Percentiles rank a stretch among this genome's conserved stretches.
Evolutionary conservation across 2,329 filamentous ascomycete species (phyloP).

Genomic region (Cercospora zeae-maydis): DNA sequence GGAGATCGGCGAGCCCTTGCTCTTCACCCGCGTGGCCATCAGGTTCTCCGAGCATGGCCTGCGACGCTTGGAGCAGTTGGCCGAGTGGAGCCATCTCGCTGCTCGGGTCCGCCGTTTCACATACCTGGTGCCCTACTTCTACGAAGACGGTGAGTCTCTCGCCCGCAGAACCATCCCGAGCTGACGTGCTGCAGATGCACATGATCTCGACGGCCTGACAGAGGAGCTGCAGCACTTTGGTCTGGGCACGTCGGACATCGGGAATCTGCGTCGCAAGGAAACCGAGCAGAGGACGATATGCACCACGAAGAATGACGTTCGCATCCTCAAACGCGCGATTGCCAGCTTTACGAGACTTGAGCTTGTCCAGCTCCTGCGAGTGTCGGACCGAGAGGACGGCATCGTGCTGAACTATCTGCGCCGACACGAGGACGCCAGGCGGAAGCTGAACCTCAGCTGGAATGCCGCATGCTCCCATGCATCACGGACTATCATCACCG

Average conservation of each 20-base stretch:
- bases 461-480: conserved; percentile 60
- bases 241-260: conserved; percentile 18
- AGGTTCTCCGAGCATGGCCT: conserved; percentile 52
- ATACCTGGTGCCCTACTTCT: conserved; percentile 59
- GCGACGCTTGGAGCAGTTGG: conserved; percentile 48
- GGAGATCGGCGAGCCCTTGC: conserved; percentile 49
- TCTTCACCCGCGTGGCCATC: conserved; percentile 52
- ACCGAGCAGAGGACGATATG: conserved; percentile 53
- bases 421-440: conserved; percentile 41
- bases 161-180: background rate
- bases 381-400: conserved; percentile 59
- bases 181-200: conserved; percentile 12
- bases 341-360: conserved; percentile 58
- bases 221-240: conserved; percentile 20
- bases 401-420: conserved; percentile 51
- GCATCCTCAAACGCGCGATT: conserved; percentile 54
- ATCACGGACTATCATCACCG: conserved; percentile 55
- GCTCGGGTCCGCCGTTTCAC: conserved; percentile 57
- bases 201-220: conserved; percentile 18
- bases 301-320: conserved; percentile 49
- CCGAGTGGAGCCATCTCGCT: conserved; percentile 49
- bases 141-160: conserved; percentile 46
- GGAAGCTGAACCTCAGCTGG: conserved; percentile 56
- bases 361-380: conserved; percentile 61
- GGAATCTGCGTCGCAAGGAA: conserved; percentile 44